Evolutionary conservation across 2,329 filamentous ascomycete genomes (phyloP), one percentile per base, ranked within the genome.

Genomic region (Apiospora hydei): DNA sequence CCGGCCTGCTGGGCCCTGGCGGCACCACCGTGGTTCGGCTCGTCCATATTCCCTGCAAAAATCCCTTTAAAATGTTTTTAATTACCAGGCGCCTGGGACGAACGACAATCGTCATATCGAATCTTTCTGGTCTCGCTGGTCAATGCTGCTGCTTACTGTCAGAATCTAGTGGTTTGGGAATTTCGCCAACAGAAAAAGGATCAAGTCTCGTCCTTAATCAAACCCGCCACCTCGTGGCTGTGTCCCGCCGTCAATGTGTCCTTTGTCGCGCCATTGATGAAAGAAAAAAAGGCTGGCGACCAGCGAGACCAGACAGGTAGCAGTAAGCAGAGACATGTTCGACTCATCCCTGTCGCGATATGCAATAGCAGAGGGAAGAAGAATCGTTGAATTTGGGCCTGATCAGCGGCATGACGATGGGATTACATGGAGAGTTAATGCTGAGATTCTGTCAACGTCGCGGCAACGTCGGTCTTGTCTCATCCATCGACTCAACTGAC

Each of bases 371-470:
- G 57, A 14, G 5, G 21, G 16, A 21, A 21, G 34, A 10, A 34
- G 30, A 14, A 61, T 38, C 57, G 21, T 18, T 18, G 34, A 64
- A 38, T 14, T 14, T n/a, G 18, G 57, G 34, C 18, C 57, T 64
- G 57, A 64, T 64, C 57, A 30, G 34, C 57, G 34, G 34, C 26
- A 64, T 41, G 57, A 64, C 57, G 57, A 64, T 18, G 8, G 10
- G 4, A 41, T 64, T 64, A 64, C 57, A 64, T 41, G 41, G 57
- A n/a, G 14, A n/a, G 14, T 14, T n/a, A 11, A 41, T 30, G 34
- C 57, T 64, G 34, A 38, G 30, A 61, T 61, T 64, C 57, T 41
- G 34, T 38, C 57, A 64, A 43, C 41, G 41, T 43, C 41, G 41
- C 41, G 10, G 10, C 41, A 43, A 64, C 53, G 30, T 26, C 53